phyloP scores from a whole-genome alignment of 306 rosid genomes.

The Rubus parviflorus region DNA sequence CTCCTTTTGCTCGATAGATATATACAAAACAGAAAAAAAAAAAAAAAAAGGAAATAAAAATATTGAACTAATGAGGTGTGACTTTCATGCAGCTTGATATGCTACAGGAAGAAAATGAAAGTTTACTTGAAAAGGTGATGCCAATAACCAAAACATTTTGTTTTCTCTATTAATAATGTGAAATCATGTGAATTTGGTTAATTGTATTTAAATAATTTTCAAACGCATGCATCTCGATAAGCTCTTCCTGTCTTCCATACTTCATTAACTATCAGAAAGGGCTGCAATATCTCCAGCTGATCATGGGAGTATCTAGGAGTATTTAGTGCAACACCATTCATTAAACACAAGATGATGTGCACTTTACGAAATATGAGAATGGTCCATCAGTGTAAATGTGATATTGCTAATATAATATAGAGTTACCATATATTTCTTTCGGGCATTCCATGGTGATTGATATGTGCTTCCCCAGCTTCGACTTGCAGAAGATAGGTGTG shows the following conservation, averaged over 20 bases:
- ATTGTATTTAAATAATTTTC: not conserved
- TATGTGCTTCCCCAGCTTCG: conserved; percentile 82
- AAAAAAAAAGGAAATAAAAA: not conserved
- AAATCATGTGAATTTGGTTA: conserved; percentile 25
- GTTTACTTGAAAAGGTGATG: conserved; percentile 82
- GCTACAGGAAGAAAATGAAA: conserved; percentile 93
- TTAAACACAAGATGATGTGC: not conserved
- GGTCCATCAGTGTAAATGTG: conserved; percentile 8
- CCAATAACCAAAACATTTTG: conserved; percentile 33
- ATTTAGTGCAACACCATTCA: conserved; percentile 19
- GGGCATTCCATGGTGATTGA: conserved; percentile 45
- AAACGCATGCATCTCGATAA: not conserved
- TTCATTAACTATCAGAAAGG: conserved; percentile 10
- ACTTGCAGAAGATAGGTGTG: conserved; percentile 82
- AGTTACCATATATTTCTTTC: conserved; percentile 1
- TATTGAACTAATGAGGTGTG: conserved; percentile 34
- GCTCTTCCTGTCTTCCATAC: conserved; percentile 17
- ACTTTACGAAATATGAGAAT: not conserved
- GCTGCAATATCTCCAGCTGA: conserved; percentile 14
- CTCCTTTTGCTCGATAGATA: conserved; percentile 3
- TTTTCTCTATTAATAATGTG: conserved; percentile 10
- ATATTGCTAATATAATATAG: not conserved
- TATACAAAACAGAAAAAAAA: not conserved
- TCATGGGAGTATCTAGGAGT: not conserved
- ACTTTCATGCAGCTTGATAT: conserved; percentile 89